Evolutionary conservation across 2,329 filamentous ascomycete genomes (phyloP), one percentile per base, ranked within the genome.

Genomic region (Colletotrichum ledebouriae): DNA sequence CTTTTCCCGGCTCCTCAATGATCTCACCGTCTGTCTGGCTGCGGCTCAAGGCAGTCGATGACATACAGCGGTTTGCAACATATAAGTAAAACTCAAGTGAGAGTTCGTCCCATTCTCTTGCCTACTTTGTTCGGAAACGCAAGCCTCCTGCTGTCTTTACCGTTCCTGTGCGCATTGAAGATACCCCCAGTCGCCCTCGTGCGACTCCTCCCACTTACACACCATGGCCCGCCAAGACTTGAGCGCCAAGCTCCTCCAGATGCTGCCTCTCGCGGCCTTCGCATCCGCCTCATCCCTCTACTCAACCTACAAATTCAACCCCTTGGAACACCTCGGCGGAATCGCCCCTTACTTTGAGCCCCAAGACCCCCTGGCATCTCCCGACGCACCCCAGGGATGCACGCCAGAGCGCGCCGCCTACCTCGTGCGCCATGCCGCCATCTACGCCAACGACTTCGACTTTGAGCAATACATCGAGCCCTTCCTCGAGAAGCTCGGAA

Each of bases 361-460:
- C 0, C 80, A 85, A 67, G 81, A 85, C 62, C 83, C 85, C 25
- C 81, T 78, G 1, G 68, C 78, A 6, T 80, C 81, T 11, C 81
- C 82, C 2, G 72, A 76, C 3, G 74, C 82, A 4, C 86, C 86
- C 0, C 81, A 83, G 63, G 82, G 85, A 10, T 89, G 86, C 75
- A 82, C 80, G 0, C 78, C 84, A 1, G 82, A 80, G 0, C 81
- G 83, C 33, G 86, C 86, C 0, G 84, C 86, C 2, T 89, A 88
- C 74, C 78, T 89, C 0, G 81, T 84, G 15, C 86, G 87, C n/a
- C 87, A 89, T 71, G 86, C 86, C 0, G 86, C 87, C 41, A 88
- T 89, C 63, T 88, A 87, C 72, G 84, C 85, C 71, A 89, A 89
- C 70, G 86, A 88, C 72, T 86, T 83, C 66, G 87, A 89, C 72